Percentiles rank a stretch among this genome's conserved stretches.
phyloP scores from a whole-genome alignment of 2,329 filamentous ascomycete species.

The Arthrocladium fulminans region DNA sequence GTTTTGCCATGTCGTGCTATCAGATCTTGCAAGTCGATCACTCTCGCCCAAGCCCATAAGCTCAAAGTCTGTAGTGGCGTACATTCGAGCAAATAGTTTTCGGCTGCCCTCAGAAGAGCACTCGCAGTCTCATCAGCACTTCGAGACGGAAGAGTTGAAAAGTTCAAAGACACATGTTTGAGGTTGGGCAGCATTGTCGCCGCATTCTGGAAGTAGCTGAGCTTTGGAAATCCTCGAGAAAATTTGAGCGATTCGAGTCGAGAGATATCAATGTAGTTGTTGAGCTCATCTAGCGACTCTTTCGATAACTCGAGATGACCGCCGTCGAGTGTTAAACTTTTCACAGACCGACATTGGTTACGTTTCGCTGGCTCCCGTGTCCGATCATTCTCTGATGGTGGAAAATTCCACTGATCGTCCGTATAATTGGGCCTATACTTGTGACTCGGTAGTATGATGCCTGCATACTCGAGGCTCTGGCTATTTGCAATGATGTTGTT shows the following conservation, averaged over 20 bases:
- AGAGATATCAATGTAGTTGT: constrained; percentile 2
- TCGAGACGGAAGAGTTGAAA: background rate
- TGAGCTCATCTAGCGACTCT: background rate
- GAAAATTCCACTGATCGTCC: background rate
- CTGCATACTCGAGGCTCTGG: constrained; percentile 2
- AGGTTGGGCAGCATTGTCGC: constrained; percentile 8
- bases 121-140: too few species aligned
- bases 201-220: constrained; percentile 9
- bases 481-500: constrained; percentile 2
- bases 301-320: background rate
- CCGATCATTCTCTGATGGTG: background rate
- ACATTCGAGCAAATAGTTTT: constrained; percentile 7
- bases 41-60: constrained; percentile 6
- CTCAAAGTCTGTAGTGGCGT: constrained; percentile 7
- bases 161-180: constrained; percentile 10
- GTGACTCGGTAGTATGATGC: background rate
- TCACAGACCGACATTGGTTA: background rate
- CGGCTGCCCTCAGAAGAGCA: background rate
- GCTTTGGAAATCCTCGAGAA: background rate
- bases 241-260: constrained; percentile 7
- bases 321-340: constrained; percentile 8
- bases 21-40: constrained; percentile 1
- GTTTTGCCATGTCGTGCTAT: constrained; percentile 8
- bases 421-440: too few species aligned
- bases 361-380: background rate